These are phyloP conservation scores for Curvularia lunata DNA, from an alignment of 2,329 filamentous ascomycete genomes.

Conservation along the genomic window DNA sequence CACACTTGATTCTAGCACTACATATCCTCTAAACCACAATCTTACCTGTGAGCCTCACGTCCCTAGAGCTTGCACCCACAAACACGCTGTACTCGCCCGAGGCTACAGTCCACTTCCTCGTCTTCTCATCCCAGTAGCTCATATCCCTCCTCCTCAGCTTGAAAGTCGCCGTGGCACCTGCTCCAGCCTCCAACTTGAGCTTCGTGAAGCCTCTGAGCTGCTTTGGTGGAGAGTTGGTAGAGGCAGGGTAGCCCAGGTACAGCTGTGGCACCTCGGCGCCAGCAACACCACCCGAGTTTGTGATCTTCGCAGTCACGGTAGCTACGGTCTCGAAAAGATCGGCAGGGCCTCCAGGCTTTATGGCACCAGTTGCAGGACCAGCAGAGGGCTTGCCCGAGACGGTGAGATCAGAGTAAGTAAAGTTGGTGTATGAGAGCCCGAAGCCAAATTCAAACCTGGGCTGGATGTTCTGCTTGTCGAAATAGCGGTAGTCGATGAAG, in stretches of 20 bases:
- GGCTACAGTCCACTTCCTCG: slow-evolving; percentile 45
- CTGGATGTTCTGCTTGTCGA: slow-evolving; percentile 51
- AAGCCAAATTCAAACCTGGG: slow-evolving; percentile 56
- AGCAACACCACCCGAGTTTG: slow-evolving; percentile 44
- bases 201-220: slow-evolving; percentile 49
- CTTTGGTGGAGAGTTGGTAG: slow-evolving; percentile 39
- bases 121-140: slow-evolving; percentile 46
- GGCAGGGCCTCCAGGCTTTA: slow-evolving; percentile 35
- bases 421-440: slow-evolving; percentile 53
- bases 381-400: slow-evolving; percentile 30
- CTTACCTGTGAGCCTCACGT: slow-evolving; percentile 43
- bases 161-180: slow-evolving; percentile 42
- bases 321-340: slow-evolving; percentile 46
- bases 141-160: slow-evolving; percentile 46
- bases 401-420: slow-evolving; percentile 48
- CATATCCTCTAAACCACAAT: slow-evolving; percentile 36
- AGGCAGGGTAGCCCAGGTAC: slow-evolving; percentile 45
- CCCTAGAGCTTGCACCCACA: slow-evolving; percentile 47
- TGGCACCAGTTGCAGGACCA: slow-evolving; percentile 35
- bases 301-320: slow-evolving; percentile 45
- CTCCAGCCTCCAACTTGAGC: slow-evolving; percentile 39
- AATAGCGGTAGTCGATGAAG: slow-evolving; percentile 55
- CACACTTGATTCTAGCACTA: neutral
- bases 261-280: slow-evolving; percentile 51
- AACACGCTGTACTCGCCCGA: slow-evolving; percentile 42